Percentiles rank a stretch among this genome's conserved stretches.
Evolutionary conservation across 2,329 filamentous ascomycete species (phyloP).

Genomic region (Pyricularia sp.): DNA sequence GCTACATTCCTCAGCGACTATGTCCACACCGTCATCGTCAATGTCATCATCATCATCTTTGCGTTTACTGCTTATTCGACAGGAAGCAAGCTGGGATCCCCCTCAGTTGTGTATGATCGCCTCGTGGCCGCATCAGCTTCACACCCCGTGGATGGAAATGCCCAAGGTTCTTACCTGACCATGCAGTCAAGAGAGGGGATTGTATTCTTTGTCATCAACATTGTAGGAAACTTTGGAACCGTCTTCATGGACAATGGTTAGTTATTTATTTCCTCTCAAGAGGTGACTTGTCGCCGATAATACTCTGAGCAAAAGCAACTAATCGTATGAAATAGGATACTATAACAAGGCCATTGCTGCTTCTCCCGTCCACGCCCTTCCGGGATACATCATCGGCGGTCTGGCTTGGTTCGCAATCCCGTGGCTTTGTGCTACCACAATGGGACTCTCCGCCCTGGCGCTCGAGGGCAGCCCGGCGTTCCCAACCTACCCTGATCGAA

Average conservation of each 20-base stretch:
- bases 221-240: slow-evolving; percentile 71
- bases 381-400: slow-evolving; percentile 80
- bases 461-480: slow-evolving; percentile 66
- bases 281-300: not conserved
- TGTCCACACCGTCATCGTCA: slow-evolving; percentile 74
- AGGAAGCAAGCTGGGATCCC: slow-evolving; percentile 62
- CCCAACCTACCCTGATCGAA: slow-evolving; percentile 63
- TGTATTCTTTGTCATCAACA: slow-evolving; percentile 88
- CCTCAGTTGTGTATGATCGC: slow-evolving; percentile 68
- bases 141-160: slow-evolving; percentile 74
- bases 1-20: slow-evolving; percentile 82
- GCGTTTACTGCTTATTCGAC: slow-evolving; percentile 74
- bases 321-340: slow-evolving; percentile 37
- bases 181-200: slow-evolving; percentile 75
- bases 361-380: slow-evolving; percentile 73
- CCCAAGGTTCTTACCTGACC: slow-evolving; percentile 73
- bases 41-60: slow-evolving; percentile 81
- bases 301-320: not conserved
- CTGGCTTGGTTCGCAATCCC: slow-evolving; percentile 90
- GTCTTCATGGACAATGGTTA: slow-evolving; percentile 80
- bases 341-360: slow-evolving; percentile 93
- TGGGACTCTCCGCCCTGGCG: slow-evolving; percentile 74
- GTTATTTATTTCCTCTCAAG: not conserved
- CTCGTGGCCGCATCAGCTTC: slow-evolving; percentile 56
- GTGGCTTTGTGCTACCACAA: slow-evolving; percentile 80